phyloP scores from a whole-genome alignment of 148 eudicot species.

The Chenopodium berlandieri region DNA sequence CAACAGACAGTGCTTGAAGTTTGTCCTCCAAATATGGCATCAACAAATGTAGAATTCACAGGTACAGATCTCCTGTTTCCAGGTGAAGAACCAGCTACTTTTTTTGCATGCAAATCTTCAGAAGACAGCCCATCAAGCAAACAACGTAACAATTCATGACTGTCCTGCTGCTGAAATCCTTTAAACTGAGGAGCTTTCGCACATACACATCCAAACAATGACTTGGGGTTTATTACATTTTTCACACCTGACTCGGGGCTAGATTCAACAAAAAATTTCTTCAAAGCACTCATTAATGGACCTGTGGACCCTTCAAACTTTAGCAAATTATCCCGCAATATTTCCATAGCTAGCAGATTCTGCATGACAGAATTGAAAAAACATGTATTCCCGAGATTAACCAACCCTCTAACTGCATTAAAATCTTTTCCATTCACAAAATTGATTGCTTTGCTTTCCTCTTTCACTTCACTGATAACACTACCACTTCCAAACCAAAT shows the following conservation, averaged over 20 bases:
- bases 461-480: constrained; percentile 43
- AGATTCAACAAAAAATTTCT: constrained; percentile 60
- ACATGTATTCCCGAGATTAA: constrained; percentile 90
- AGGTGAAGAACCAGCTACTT: constrained; percentile 23
- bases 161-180: constrained; percentile 91
- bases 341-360: constrained; percentile 70
- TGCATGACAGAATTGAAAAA: constrained; percentile 92
- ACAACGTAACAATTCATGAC: constrained; percentile 89
- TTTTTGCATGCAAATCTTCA: constrained; percentile 55
- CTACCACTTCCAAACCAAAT: constrained; percentile 85
- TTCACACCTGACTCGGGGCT: constrained; percentile 37
- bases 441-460: constrained; percentile 28
- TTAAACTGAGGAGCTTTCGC: constrained; percentile 85
- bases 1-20: constrained; percentile 80
- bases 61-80: constrained; percentile 33
- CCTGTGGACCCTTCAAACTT: constrained; percentile 60
- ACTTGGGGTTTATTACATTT: constrained; percentile 57
- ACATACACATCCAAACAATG: constrained; percentile 71
- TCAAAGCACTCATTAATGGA: constrained; percentile 64
- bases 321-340: constrained; percentile 50
- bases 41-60: constrained; percentile 53
- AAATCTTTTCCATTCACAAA: constrained; percentile 35
- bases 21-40: constrained; percentile 79
- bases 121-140: constrained; percentile 78
- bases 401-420: constrained; percentile 65